Base-by-base conservation (phyloP, 2,329 filamentous ascomycete genomes). In the Fusarium mexicanum region DNA sequence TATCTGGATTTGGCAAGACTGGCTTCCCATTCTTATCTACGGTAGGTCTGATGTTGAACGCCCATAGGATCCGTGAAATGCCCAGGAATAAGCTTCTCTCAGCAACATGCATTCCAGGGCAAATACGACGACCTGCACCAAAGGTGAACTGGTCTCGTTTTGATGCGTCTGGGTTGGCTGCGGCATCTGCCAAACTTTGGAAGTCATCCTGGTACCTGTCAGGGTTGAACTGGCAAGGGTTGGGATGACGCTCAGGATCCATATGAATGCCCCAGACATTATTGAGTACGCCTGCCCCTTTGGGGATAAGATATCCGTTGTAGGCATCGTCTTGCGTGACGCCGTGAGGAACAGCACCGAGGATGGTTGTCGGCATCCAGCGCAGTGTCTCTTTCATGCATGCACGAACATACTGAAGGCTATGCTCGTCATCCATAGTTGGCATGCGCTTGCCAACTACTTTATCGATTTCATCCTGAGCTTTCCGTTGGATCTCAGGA, bases 211-310 rank as follows among this genome's bases (percentile, higher is more conserved):
- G 43, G 31, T 76, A 84, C 1, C 83, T 76, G 3, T 80, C 78
- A 2, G 82, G 83, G 26, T 83, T 70, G 57, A 85, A 85, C 3
- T 47, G 33, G 5, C 72, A 69, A 1, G 83, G 82, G 29, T 81
- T 60, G 0, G 88, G 85, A 80, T 94, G 93, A 4, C 89, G 89
- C 41, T 91, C 89, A 5, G 90, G 88, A 76, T 94, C 92, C 80
- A 94, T 92, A 31, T 91, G 87, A 22, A 83, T 72, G 29, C 75
- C 79, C 67, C 78, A 82, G 11, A 78, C 64, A 3, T 75, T 72
- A 8, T 64, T 64, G 3, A 82, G 58, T 8, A 81, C 51, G 12
- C 71, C 62, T 2, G 81, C 61, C 0, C 76, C 79, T 29, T 80
- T 76, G 3, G 81, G 81, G 8, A 83, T 80, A 1, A 44, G 55